Evolutionary conservation across 1,139 yeast species (phyloP).

Genomic region (Candida gigantensis): DNA sequence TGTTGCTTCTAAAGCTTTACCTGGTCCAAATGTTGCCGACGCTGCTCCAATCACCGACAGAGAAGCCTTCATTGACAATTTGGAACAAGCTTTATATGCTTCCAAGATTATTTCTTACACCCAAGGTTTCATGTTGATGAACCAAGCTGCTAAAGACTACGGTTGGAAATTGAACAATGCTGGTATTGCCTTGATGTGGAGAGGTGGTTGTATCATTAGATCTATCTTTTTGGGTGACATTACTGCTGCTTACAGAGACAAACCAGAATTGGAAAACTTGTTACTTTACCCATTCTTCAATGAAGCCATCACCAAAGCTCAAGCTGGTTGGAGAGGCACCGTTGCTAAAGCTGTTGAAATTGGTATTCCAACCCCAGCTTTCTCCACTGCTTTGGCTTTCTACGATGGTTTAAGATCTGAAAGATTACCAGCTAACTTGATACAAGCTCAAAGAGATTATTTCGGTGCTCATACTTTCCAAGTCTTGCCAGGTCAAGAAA

Average conservation of each 20-base stretch:
- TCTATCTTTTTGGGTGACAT: conserved; percentile 97
- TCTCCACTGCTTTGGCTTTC: conserved; percentile 94
- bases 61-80: conserved; percentile 76
- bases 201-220: conserved; percentile 99
- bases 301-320: conserved; percentile 90
- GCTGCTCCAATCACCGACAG: conserved; percentile 66
- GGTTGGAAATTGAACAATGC: conserved; percentile 98
- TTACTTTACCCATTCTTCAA: conserved; percentile 94
- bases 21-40: conserved; percentile 70
- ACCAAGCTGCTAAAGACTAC: conserved; percentile 97
- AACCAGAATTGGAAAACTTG: conserved; percentile 92
- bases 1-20: conserved; percentile 73
- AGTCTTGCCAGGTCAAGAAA: conserved; percentile 85
- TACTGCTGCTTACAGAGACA: conserved; percentile 91
- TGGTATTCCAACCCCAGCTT: conserved; percentile 98
- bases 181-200: conserved; percentile 98
- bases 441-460: conserved; percentile 99
- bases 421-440: conserved; percentile 92
- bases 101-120: conserved; percentile 98
- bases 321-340: conserved; percentile 92
- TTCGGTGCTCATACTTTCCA: conserved; percentile 99
- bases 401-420: conserved; percentile 99
- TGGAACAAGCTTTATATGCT: conserved; percentile 98
- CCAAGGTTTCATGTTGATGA: conserved; percentile 99
- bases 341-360: conserved; percentile 73